Evolutionary conservation across 495 filamentous ascomycete genomes (phyloP), one percentile per base, ranked within the genome.

Genomic region (Acidomyces sp.): DNA sequence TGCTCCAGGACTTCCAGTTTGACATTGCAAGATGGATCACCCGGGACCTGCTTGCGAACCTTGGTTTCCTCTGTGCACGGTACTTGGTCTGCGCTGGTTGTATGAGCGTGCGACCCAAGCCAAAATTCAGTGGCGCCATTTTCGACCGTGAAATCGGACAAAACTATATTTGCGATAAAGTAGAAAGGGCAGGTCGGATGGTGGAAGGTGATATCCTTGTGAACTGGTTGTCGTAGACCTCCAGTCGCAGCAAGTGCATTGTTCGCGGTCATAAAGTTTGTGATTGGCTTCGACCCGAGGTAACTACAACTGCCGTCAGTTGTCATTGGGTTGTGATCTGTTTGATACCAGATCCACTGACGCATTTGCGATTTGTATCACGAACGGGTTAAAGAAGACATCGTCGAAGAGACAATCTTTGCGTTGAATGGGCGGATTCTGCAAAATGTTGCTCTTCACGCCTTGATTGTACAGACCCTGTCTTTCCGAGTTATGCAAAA

Each of bases 121-220:
- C 71, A 75, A 11, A 75, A 42, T 47, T 77, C 72, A 0, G 72
- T 75, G 0, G 62, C 63, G 4, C 72, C 72, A 39, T 74, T 75
- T 31, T 67, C 58, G 1, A 64, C 58, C 0, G 63, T 66, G 64
- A 72, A 70, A 15, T 57, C 58, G 13, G 71, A 54, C 2, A 74
- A 60, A 0, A 67, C 68, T 2, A 74, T 52, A 34, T 74, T 75
- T 34, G 71, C 51, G 6, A 75, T 66, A 3, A 69, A 51, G 2
- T 66, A 64, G 46, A 75, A 75, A 0, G 70, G 70, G 34, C 63
- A 58, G 17, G 46, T 38, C 1, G 69, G 71, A 46, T 74, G 67
- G 22, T 54, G 44, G 41, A 72, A 75, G 48, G 70, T 67, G 11
- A 67, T 68, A 42, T 76, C 72, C 4, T 64, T 63, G 49, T 76